Percentiles rank a stretch among this genome's conserved stretches.
Evolutionary conservation across 1,284 basidiomycete genomes (phyloP).

Genomic region (Earliella scabrosa): DNA sequence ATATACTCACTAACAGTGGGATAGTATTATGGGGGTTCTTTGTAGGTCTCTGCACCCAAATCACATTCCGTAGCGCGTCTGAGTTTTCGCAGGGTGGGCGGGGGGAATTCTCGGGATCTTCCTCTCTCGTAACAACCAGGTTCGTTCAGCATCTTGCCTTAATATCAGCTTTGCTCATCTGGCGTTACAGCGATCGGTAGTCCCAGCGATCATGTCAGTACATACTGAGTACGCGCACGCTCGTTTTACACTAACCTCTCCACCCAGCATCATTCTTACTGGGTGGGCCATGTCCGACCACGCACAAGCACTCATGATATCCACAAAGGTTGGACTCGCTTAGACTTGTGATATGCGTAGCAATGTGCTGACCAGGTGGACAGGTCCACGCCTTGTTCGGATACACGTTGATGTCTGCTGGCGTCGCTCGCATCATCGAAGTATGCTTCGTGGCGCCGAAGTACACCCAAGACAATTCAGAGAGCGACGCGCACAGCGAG

Average conservation of each 20-base stretch:
- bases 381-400: constrained; percentile 88
- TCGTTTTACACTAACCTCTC: background rate
- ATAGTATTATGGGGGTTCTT: constrained; percentile 46
- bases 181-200: constrained; percentile 64
- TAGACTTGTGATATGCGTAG: too few species aligned
- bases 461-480: constrained; percentile 34
- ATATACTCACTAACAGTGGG: background rate
- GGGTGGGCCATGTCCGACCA: constrained; percentile 97
- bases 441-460: constrained; percentile 75
- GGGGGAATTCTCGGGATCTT: constrained; percentile 91
- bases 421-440: constrained; percentile 83
- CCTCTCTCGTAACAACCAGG: constrained; percentile 82
- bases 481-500: constrained; percentile 62
- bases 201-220: constrained; percentile 82
- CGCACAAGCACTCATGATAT: constrained; percentile 83
- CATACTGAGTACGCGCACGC: constrained; percentile 5
- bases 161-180: background rate
- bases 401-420: constrained; percentile 86
- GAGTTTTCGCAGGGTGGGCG: constrained; percentile 74
- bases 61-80: background rate
- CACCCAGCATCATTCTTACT: constrained; percentile 78
- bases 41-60: constrained; percentile 35
- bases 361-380: too few species aligned
- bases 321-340: constrained; percentile 66
- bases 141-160: constrained; percentile 23